These are phyloP conservation scores for Desmodesmus armatus DNA, from an alignment of 139 green algal genomes.

Conservation along the genomic window DNA sequence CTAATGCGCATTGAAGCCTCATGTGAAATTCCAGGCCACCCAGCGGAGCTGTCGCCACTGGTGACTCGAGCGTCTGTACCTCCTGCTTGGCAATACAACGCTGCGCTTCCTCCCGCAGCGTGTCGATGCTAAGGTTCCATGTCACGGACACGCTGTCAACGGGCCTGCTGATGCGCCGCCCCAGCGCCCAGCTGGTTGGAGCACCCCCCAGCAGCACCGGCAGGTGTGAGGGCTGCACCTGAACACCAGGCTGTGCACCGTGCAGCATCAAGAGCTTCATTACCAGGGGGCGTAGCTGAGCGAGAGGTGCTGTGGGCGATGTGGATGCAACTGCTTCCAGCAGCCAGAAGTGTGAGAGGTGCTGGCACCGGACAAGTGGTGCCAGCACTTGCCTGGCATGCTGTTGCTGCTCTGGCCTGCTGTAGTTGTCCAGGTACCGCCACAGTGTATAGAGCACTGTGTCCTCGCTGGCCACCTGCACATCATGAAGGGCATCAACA, in stretches of 20 bases:
- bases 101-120: background rate
- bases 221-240: background rate
- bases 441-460: background rate
- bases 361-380: background rate
- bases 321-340: background rate
- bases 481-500: too few relatives aligned
- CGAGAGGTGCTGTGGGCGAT: background rate
- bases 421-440: background rate
- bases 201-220: background rate
- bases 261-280: background rate
- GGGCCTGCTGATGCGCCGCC: background rate
- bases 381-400: background rate
- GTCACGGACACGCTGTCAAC: background rate
- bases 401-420: too few relatives aligned
- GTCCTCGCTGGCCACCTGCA: background rate
- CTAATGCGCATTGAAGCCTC: background rate
- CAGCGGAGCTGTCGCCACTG: background rate
- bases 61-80: background rate
- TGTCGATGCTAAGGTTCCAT: background rate
- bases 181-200: background rate
- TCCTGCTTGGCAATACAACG: background rate
- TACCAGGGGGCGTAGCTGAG: background rate
- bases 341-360: background rate
- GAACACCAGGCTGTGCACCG: background rate
- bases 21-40: background rate